Evolutionary conservation across 2,329 filamentous ascomycete species (phyloP), one percentile per base, ranked within the genome.

Genomic region (Penicillium sp.): DNA sequence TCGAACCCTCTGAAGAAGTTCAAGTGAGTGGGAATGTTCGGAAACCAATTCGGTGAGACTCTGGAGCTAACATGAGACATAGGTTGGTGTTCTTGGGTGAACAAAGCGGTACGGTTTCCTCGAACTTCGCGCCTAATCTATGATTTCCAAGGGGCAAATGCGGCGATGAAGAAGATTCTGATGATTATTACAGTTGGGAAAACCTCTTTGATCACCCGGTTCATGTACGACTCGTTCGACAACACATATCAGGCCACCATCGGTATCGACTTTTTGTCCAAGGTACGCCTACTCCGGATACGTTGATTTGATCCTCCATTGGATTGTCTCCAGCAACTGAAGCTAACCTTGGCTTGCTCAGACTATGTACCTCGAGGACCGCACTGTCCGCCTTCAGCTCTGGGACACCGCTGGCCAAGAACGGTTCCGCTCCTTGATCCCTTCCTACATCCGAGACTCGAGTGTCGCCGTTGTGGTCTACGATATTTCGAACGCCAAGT

Each of bases 171-270:
- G 13, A 27, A 9, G 24, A 48, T 44, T 55, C 61, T 67, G 54
- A 67, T 48, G 33, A 48, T 42, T 42, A 16, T 33, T 51, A 56
- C 72, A 97, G 94, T 99, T 66, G 94, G 94, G 71, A 99, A 99
- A 80, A 99, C 94, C 28, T 99, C 94, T 56, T 79, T 99, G 66
- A 99, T 99, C 73, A 99, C 94, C 62, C 87, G 94, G 60, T 99
- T 99, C 81, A 99, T 99, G 94, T 99, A 99, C 81, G 94, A 99
- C 76, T 97, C 94, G 43, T 99, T 99, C 80, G 94, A 99, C 81
- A 96, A 95, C 78, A 97, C 92, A 81, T 99, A 99, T 79, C 94
- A 99, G 77, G 94, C 94, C 51, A 99, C 94, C 35, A 97, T 99
- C 70, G 94, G 94, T 69, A 99, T 99, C 78, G 94, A 99, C 77